Base-by-base conservation (phyloP, 768 basidiomycete species). In the Tylopilus subfusipes region DNA sequence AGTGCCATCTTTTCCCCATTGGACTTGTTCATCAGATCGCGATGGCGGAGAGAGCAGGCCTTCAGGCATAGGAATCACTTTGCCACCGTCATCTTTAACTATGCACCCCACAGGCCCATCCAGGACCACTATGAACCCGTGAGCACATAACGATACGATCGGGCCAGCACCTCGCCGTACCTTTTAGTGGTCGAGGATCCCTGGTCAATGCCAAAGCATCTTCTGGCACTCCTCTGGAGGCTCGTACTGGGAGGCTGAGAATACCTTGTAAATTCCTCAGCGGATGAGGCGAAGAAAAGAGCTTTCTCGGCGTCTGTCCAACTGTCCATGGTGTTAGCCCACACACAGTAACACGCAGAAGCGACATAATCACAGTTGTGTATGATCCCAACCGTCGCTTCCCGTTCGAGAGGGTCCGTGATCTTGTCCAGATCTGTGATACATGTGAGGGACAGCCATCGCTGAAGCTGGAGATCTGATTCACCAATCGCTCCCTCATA, bases 321-420 rank as follows among this genome's bases (percentile, higher is more conserved):
- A 97, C 90, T 92, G 58, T 29, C 45, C 27, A 19, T 27, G 25
- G 13, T 11, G 44, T 59, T 2, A 63, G 50, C 30, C 12, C 30
- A 24, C 13, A 24, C 13, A 44, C 18, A 21, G 42, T 33, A 38
- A 33, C 12, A 22, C 5, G 36, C 14, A 29, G 19, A 30, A 14
- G 42, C 8, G 47, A 30, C 14, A n/a, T 65, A 80, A 36, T 63
- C 61, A 90, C 91, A 98, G 58, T 96, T 96, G 69, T 96, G 93
- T 46, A 97, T 95, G 53, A 95, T 96, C 2, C 93, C 93, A 19
- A 95, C 89, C 8, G 92, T 93, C 0, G 95, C 94, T 63, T 93
- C 92, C 33, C 89, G 82, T 72, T 98, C 91, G 9, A 92, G 75
- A 43, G 92, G 86, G 65, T 97, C 89, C 6, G 82, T 81, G 51